Evolutionary conservation across 306 rosid species (phyloP).

Genomic region (Cyamopsis tetragonoloba): DNA sequence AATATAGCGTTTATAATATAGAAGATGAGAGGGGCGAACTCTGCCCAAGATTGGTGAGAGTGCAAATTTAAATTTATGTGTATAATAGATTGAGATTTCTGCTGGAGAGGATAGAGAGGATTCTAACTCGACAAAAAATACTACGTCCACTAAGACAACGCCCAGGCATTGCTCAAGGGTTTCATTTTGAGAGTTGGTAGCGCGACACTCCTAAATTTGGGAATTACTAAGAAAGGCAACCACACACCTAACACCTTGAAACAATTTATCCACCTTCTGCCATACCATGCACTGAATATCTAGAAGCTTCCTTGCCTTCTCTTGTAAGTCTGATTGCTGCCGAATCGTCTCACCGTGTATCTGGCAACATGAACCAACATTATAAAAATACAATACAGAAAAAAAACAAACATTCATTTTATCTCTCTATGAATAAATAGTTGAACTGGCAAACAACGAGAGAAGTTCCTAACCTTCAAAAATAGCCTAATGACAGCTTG

Average conservation of each 20-base stretch:
- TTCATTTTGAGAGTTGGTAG: background rate
- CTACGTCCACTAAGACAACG: background rate
- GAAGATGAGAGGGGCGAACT: too few species aligned
- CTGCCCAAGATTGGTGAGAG: too few species aligned
- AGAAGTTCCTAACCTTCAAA: constrained; percentile 56
- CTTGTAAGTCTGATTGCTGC: constrained; percentile 58
- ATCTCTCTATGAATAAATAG: background rate
- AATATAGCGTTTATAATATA: too few species aligned
- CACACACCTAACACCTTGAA: constrained; percentile 73
- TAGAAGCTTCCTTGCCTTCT: constrained; percentile 73
- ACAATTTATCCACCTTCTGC: constrained; percentile 71
- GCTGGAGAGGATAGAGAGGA: too few species aligned
- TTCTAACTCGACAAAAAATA: too few species aligned
- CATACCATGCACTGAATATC: constrained; percentile 73
- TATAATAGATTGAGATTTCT: too few species aligned
- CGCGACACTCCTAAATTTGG: constrained; percentile 41
- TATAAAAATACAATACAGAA: background rate
- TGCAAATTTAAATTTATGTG: too few species aligned
- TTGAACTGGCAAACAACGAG: background rate
- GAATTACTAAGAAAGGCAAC: constrained; percentile 56
- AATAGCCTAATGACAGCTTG: constrained; percentile 87
- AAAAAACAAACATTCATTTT: background rate
- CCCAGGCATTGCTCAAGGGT: background rate
- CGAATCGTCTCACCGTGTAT: constrained; percentile 88
- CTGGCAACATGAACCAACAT: constrained; percentile 34